Evolutionary conservation across 352 stramenopile genomes (phyloP), one percentile per base, ranked within the genome.

Genomic region (Plasmopara viticola): DNA sequence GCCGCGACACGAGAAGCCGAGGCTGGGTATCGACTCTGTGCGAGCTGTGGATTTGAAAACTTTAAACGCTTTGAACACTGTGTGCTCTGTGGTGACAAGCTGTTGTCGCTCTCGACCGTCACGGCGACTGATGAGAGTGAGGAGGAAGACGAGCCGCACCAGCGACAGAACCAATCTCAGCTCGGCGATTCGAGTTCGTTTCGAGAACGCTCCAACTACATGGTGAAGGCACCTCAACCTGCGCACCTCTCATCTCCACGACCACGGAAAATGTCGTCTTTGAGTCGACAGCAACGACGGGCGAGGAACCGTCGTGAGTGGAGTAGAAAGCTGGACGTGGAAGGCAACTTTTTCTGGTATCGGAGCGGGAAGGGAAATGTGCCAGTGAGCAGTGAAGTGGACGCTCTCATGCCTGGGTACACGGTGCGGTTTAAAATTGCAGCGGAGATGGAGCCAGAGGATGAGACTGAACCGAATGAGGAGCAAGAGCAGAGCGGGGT

Each of bases 21-120:
- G 47, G 72, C 55, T 0, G 79, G 79, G 2, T 83, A 68, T 41
- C 67, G 50, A 2, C 50, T 66, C 0, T 90, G 79, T 51, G 15
- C 44, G 0, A 74, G 60, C 15, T 90, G 79, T 39, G 70, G 60
- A 18, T 90, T 90, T 52, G 79, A 87, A 43, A 90, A 90, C 64
- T 90, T 90, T 62, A 78, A 68, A 50, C 70, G 74, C 41, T 78
- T 83, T 51, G 58, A 68, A 25, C 67, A 84, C 56, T 90, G 79
- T 52, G 71, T 70, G 14, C 55, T 87, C 9, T 90, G 79, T 43
- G 79, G 79, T 29, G 73, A 85, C 34, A 77, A 76, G 29, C 58
- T 86, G 17, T 42, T 44, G 15, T 47, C 56, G 14, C 43, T 67
- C 43, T 64, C 66, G 17, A 51, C 53, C 4, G 38, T 29, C 14